Evolutionary conservation across 2,329 filamentous ascomycete species (phyloP), one percentile per base, ranked within the genome.

Genomic region (Arthrinium puccinioides): DNA sequence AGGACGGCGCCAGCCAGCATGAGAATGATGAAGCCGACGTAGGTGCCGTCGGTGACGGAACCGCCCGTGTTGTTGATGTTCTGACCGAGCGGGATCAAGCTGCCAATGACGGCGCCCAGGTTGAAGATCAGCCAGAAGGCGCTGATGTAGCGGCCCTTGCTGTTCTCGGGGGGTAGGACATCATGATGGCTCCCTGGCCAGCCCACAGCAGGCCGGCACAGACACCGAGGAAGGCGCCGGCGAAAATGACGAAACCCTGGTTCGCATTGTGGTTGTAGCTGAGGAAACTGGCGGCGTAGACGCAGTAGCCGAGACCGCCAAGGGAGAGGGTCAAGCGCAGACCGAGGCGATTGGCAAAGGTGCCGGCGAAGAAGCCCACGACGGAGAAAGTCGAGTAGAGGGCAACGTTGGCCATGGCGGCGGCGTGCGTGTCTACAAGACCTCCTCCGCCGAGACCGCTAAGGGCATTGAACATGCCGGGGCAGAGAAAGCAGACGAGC

Each of bases 111-210:
- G 51, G 81, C 88, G 50, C 89, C 89, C 41, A 89, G 62, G 62
- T 95, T 95, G 72, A 95, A 96, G 53, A 96, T 94, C 59, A 88
- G 80, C 89, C 89, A 95, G 65, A 95, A 95, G 67, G 79, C 81
- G 43, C 84, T 84, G 58, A 95, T 94, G 60, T 88, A 95, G 42
- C 82, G 80, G 30, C 89, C 89, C 70, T 95, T 95, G 46, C 78
- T 76, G 23, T 76, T 61, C 63, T 95, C 89, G 75, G 69, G 2
- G 88, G 88, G 59, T 95, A 95, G 27, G 84, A 80, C 78, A 94
- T 90, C 82, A 90, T 89, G 54, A 90, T 86, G 41, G 84, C 80
- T 42, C 86, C 85, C 62, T 90, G 85, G 1, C 83, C 86, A 23
- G 82, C 82, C 86, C 86, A 92, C 25, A 92, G 69, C 26, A 90